phyloP scores from a whole-genome alignment of 202 grass and related monocot genomes.

The Schoenoplectus triqueter region DNA sequence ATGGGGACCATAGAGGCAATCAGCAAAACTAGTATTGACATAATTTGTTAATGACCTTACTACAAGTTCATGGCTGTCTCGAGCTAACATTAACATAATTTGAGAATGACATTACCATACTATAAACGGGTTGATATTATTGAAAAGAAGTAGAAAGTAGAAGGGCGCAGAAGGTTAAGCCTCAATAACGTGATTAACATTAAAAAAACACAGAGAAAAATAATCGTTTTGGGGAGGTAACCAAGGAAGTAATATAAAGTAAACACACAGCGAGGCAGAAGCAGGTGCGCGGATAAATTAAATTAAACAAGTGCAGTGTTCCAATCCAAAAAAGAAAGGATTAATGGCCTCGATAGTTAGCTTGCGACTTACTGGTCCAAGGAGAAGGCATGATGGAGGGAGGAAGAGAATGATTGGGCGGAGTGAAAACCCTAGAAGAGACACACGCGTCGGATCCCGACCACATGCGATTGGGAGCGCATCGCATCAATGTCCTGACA shows the following conservation, averaged over 20 bases:
- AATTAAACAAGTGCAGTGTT: neutral
- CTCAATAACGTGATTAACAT: neutral
- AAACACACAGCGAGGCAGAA: neutral
- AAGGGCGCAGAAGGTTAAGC: neutral
- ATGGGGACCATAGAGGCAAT: neutral
- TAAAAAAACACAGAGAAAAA: slow-evolving; percentile 4
- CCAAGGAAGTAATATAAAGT: neutral
- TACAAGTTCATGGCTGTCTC: neutral
- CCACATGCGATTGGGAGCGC: slow-evolving; percentile 31
- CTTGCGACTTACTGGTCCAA: neutral
- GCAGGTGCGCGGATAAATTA: no score
- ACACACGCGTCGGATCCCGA: slow-evolving; percentile 29
- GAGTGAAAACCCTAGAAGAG: neutral
- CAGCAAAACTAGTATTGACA: neutral
- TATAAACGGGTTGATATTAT: no score
- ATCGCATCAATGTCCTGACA: slow-evolving; percentile 39
- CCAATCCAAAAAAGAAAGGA: no score
- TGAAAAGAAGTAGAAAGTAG: neutral
- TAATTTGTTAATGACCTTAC: neutral
- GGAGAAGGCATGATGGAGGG: neutral
- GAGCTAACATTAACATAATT: neutral
- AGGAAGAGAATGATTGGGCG: neutral
- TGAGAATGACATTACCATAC: neutral
- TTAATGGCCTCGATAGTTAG: no score
- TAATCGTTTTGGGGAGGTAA: neutral